Percentiles rank a stretch among this genome's conserved stretches.
Evolutionary conservation across 2,329 filamentous ascomycete species (phyloP).

Genomic region (Epichloe elymi): DNA sequence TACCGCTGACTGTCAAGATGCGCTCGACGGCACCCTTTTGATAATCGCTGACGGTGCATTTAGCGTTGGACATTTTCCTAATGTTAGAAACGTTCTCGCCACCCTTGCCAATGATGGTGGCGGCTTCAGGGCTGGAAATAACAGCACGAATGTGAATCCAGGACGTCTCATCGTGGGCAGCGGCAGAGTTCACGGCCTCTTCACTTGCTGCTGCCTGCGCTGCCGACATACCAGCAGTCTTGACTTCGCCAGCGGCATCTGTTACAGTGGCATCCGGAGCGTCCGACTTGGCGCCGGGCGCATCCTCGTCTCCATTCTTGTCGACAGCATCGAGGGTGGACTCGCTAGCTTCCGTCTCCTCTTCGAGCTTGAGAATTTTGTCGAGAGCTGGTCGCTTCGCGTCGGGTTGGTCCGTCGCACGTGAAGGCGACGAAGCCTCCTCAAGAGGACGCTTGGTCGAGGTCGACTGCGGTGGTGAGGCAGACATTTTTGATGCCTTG

Average conservation of each 20-base stretch:
- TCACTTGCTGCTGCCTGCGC: conserved; percentile 16
- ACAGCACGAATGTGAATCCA: conserved; percentile 97
- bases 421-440: conserved; percentile 89
- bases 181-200: conserved; percentile 31
- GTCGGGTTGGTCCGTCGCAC: conserved; percentile 83
- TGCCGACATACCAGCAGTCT: conserved; percentile 11
- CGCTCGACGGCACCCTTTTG: conserved; percentile 93
- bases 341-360: conserved; percentile 33
- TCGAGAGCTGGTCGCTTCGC: conserved; percentile 94
- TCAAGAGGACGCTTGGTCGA: conserved; percentile 87
- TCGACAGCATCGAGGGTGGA: conserved; percentile 27
- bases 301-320: conserved; percentile 34
- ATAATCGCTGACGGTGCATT: conserved; percentile 98
- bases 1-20: conserved; percentile 91
- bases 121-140: conserved; percentile 93
- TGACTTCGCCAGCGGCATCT: conserved; percentile 16
- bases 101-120: conserved; percentile 95
- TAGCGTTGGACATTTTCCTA: conserved; percentile 84
- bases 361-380: conserved; percentile 66
- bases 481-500: conserved; percentile 48
- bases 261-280: conserved; percentile 16
- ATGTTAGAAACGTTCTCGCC: conserved; percentile 98
- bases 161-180: conserved; percentile 72
- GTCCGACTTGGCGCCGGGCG: conserved; percentile 34
- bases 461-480: conserved; percentile 51